Base-by-base conservation (phyloP, 768 basidiomycete species). In the Termitomyces sp. region DNA sequence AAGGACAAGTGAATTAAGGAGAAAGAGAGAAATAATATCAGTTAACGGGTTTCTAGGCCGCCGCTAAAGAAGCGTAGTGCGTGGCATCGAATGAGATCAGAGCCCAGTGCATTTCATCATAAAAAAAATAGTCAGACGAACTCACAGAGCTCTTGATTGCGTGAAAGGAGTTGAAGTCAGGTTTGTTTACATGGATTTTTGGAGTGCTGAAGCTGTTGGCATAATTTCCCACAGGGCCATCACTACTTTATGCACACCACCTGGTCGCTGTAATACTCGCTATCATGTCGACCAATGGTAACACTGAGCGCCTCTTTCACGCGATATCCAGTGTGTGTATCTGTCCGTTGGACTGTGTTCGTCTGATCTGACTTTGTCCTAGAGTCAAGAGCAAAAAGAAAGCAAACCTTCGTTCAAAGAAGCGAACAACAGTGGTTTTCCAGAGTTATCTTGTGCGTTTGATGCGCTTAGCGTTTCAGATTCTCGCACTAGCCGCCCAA, bases 91-190 rank as follows among this genome's bases (percentile, higher is more conserved):
- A 56, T 52, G 57, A 58, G 53, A 59, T 68, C 81, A 80, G 81
- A 82, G 82, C 82, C 82, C 82, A 83, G 82, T 82, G 82, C 82
- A 66, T 75, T 82, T 83, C 81, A 76, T 83, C 81, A 58, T 35
- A 43, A 57, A 58, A 40, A 40, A 50, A 48, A 33, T 53, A n/a
- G 4, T 12, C 35, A 10, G 41, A 59, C 56, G 16, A 14, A 63
- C 59, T 57, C 53, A 63, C 62, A 0, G 1, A 41, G 40, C 12
- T n/a, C 7, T 20, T n/a, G 8, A 4, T 40, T 16, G 18, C n/a
- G 41, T 41, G 41, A n/a, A 41, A n/a, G 18, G 18, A n/a, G n/a
- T 18, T 8, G 7, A 7, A 20, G n/a, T 18, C 18, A 41, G n/a
- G 18, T 43, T 20, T 43, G n/a, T 43, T 43, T 43, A 20, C 41